Base-by-base conservation (phyloP, 2,329 filamentous ascomycete genomes). In the Parasarocladium wereldwijsianum region DNA sequence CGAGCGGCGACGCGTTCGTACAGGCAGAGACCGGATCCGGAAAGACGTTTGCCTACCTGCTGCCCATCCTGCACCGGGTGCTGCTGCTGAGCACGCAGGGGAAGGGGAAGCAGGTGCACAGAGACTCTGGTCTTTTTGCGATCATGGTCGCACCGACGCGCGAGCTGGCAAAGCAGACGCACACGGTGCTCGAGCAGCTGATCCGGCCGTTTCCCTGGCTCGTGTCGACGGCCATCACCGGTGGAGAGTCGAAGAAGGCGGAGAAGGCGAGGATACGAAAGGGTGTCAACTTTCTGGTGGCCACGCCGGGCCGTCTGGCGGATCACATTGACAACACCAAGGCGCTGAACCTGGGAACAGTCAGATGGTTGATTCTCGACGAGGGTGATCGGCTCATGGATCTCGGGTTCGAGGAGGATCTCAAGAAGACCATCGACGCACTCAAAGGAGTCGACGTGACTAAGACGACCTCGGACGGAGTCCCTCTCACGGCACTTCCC, bases 331-430 rank as follows among this genome's bases (percentile, higher is more conserved):
- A 92, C 42, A 84, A 94, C 47, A 98, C 90, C 1, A 75, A 93
- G 51, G 84, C 77, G 0, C 61, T 98, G 31, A 82, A 90, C 39
- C 74, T 96, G 23, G 81, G 80, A 43, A 86, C 78, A 14, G 87
- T 94, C 4, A 68, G 87, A 35, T 98, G 90, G 90, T 59, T 98
- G 15, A 76, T 98, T 3, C 66, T 98, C 5, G 90, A 98, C 44
- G 90, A 98, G 54, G 90, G 90, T 17, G 90, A 98, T 62, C 71
- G 90, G n/a, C 61, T 98, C 49, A 94, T 98, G 87, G 90, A 98
- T 47, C 67, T 96, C 45, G 90, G 90, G 0, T 98, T 98, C 42
- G 90, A 96, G 53, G 76, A 94, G 32, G 87, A 96, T 45, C 71
- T 98, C 35, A 80, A 82, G 46, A 80, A 77, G 36, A 87, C 94